phyloP scores from a whole-genome alignment of 2,329 filamentous ascomycete species.

The Penicillium sp. region DNA sequence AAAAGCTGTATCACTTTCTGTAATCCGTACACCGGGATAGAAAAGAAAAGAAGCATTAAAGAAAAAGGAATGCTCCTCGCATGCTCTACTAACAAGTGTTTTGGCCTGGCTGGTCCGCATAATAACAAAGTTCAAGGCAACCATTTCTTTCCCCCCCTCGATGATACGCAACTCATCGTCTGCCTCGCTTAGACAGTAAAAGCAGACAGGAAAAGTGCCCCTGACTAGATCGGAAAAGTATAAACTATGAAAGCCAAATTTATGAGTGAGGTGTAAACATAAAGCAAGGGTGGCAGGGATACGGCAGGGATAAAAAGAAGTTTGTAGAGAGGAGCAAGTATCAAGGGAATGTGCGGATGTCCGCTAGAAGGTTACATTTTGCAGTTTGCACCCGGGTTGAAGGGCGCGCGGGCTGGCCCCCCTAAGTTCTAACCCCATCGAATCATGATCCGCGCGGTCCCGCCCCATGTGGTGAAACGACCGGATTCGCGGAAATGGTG shows the following conservation, averaged over 20 bases:
- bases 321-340: not conserved
- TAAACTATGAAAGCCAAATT: not conserved
- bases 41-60: not conserved
- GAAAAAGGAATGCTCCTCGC: not conserved
- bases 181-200: not conserved
- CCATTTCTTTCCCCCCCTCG: not conserved
- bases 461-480: not conserved
- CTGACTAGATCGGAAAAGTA: not conserved
- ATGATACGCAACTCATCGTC: not conserved
- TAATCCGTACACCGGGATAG: not conserved
- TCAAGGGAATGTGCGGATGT: not conserved
- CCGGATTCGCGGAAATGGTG: not conserved
- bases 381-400: conserved; percentile 3
- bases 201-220: not conserved
- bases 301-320: not conserved
- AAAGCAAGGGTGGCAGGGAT: conserved; percentile 6
- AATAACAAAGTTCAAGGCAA: conserved; percentile 8
- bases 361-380: not conserved
- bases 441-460: not conserved
- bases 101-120: conserved; percentile 4
- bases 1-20: not conserved
- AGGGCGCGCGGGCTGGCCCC: not conserved
- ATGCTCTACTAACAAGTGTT: not conserved
- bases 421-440: not conserved
- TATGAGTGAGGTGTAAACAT: not conserved